These are phyloP conservation scores for Rheum nobile DNA, from an alignment of 148 eudicot species.

Conservation along the genomic window DNA sequence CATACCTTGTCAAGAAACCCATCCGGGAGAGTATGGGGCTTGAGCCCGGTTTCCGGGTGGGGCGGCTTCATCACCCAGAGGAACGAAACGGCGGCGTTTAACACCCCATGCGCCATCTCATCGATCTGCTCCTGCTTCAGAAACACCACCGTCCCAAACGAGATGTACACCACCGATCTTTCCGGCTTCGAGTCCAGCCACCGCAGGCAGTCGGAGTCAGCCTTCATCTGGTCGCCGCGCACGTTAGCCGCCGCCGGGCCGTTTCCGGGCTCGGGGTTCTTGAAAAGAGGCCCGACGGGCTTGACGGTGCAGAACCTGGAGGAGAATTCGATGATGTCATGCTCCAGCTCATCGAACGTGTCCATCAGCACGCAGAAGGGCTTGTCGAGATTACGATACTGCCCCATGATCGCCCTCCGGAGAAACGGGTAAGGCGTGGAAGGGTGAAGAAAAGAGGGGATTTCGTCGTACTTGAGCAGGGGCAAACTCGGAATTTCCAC, in stretches of 20 bases:
- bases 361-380: conserved; percentile 63
- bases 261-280: conserved; percentile 9
- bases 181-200: conserved; percentile 52
- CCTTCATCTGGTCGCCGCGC: conserved; percentile 37
- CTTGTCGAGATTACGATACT: conserved; percentile 38
- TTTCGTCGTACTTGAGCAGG: conserved; percentile 18
- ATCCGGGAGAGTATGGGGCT: conserved; percentile 23
- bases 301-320: conserved; percentile 30
- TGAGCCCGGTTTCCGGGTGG: conserved; percentile 12
- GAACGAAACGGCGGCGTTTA: conserved; percentile 37
- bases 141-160: conserved; percentile 57
- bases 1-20: conserved; percentile 9
- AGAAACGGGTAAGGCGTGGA: conserved; percentile 45
- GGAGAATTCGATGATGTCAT: conserved; percentile 35
- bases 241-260: conserved; percentile 10
- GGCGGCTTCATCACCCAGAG: conserved; percentile 76
- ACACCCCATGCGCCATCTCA: conserved; percentile 57
- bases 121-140: conserved; percentile 55
- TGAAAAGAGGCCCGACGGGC: conserved; percentile 65
- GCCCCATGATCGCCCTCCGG: conserved; percentile 44
- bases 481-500: conserved; percentile 19
- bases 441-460: conserved; percentile 36
- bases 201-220: conserved; percentile 28
- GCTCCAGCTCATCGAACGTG: conserved; percentile 62
- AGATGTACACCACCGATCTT: conserved; percentile 53